phyloP scores from a whole-genome alignment of 2,329 filamentous ascomycete genomes.

The Ambrosiella xylebori region DNA sequence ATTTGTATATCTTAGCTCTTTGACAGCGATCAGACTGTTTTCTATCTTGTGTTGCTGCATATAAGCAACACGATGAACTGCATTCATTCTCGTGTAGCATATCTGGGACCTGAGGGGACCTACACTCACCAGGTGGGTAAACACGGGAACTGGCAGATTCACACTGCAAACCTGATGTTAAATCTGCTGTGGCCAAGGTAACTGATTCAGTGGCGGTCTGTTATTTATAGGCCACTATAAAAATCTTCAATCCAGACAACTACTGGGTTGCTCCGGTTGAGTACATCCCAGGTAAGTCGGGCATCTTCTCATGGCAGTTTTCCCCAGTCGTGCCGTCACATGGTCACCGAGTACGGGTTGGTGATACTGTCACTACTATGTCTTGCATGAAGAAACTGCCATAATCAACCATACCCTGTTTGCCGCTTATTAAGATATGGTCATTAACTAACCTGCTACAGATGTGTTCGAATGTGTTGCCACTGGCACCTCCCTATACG shows the following conservation, averaged over 20 bases:
- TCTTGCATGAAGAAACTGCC: background rate
- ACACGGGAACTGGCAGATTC: constrained; percentile 5
- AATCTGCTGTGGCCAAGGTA: constrained; percentile 11
- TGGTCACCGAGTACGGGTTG: no score
- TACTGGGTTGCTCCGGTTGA: constrained; percentile 33
- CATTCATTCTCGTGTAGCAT: constrained; percentile 26
- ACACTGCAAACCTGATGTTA: background rate
- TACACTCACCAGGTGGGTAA: constrained; percentile 33
- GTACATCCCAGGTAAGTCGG: constrained; percentile 30
- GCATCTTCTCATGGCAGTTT: no score
- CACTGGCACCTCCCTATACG: constrained; percentile 42
- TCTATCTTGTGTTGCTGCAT: background rate
- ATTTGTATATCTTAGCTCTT: no score
- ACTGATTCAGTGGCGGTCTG: background rate
- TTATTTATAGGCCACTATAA: constrained; percentile 25
- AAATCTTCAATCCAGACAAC: constrained; percentile 29
- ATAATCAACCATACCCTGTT: background rate
- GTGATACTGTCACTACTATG: background rate
- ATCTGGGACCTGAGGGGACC: constrained; percentile 31
- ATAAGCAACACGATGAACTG: constrained; percentile 16
- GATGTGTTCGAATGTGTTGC: constrained; percentile 73
- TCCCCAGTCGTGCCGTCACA: no score
- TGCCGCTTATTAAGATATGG: background rate
- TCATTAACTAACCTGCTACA: constrained; percentile 18
- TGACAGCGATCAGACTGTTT: no score